phyloP scores from a whole-genome alignment of 495 filamentous ascomycete species.

The Podospora australis region DNA sequence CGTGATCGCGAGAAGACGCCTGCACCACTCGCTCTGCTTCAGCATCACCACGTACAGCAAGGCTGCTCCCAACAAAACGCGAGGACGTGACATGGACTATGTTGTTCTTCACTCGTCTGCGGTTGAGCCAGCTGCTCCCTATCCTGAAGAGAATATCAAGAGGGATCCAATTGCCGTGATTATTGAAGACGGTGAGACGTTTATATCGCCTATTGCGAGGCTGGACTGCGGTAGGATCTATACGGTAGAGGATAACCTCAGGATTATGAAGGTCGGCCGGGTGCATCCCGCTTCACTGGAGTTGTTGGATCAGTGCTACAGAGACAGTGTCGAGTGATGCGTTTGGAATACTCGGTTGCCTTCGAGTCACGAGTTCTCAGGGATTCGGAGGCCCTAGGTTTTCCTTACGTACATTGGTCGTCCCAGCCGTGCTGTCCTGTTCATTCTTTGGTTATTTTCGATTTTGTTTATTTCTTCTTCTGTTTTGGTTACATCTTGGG shows the following conservation, averaged over 20 bases:
- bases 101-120: conserved; percentile 22
- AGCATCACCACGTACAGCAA: conserved; percentile 21
- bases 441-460: background rate
- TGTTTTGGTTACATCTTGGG: no score
- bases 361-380: background rate
- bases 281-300: conserved; percentile 19
- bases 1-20: conserved; percentile 24
- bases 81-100: conserved; percentile 14
- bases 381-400: background rate
- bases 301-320: conserved; percentile 23
- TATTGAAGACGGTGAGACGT: conserved; percentile 24
- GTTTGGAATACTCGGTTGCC: background rate
- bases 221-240: conserved; percentile 28
- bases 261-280: conserved; percentile 27
- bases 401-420: background rate
- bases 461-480: background rate
- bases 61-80: background rate
- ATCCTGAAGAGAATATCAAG: conserved; percentile 18
- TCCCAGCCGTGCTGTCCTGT: background rate
- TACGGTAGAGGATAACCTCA: conserved; percentile 28
- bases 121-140: conserved; percentile 20
- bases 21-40: conserved; percentile 29
- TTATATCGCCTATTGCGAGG: conserved; percentile 26
- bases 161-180: conserved; percentile 23
- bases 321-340: conserved; percentile 11